phyloP scores from a whole-genome alignment of 2,329 filamentous ascomycete genomes.

The Trichoderma polysporum region DNA sequence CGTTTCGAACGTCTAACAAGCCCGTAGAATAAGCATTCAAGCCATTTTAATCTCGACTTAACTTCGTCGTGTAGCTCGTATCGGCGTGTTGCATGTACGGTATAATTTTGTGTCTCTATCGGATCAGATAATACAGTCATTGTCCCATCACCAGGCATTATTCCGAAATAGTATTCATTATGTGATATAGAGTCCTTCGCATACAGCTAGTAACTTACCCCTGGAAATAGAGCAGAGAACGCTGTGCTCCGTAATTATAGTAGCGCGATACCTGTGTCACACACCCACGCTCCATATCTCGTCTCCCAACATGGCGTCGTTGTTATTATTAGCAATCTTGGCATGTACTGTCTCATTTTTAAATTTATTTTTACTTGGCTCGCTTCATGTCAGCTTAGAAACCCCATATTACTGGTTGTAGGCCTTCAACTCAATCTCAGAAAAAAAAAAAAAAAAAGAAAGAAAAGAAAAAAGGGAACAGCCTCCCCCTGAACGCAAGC shows the following conservation, averaged over 20 bases:
- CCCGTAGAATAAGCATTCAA: not conserved
- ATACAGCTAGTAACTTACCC: too few relatives aligned
- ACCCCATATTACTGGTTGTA: too few relatives aligned
- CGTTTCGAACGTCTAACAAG: not conserved
- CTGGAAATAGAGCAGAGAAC: too few relatives aligned
- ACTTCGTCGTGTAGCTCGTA: too few relatives aligned
- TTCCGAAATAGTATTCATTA: too few relatives aligned
- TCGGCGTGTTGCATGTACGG: too few relatives aligned
- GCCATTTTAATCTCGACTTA: not conserved
- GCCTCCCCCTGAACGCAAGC: not conserved
- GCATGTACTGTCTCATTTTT: constrained; percentile 6
- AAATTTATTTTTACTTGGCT: not conserved
- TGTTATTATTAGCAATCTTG: not conserved
- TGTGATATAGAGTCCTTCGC: too few relatives aligned
- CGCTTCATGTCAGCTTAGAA: not conserved
- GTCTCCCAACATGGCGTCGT: not conserved
- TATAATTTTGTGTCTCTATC: too few relatives aligned
- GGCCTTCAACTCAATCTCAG: not conserved
- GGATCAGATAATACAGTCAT: too few relatives aligned
- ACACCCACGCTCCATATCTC: not conserved
- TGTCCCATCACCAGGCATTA: too few relatives aligned
- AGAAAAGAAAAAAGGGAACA: not conserved
- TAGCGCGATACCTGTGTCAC: not conserved
- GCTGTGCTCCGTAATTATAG: too few relatives aligned
- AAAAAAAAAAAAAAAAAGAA: not conserved